phyloP scores from a whole-genome alignment of 129 eudicot genomes.

The Lactuca sativa region DNA sequence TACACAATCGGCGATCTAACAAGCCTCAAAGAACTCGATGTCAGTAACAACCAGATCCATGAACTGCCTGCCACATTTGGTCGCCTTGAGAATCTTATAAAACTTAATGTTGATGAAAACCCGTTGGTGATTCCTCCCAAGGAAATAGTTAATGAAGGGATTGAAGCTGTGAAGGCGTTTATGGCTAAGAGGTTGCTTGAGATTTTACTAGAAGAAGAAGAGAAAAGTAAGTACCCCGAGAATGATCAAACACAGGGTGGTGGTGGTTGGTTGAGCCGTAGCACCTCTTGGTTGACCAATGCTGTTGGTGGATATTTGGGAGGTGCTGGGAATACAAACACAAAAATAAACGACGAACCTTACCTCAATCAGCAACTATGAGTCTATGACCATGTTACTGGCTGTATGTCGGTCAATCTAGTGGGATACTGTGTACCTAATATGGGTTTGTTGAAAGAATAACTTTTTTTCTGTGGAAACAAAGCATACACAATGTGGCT shows the following conservation, averaged over 20 bases:
- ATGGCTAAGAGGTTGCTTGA: slow-evolving; percentile 74
- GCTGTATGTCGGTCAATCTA: too few species aligned
- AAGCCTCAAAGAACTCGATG: slow-evolving; percentile 78
- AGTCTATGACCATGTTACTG: slow-evolving; percentile 14
- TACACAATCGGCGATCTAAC: slow-evolving; percentile 68
- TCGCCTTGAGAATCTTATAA: slow-evolving; percentile 60
- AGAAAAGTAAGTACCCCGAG: slow-evolving; percentile 36
- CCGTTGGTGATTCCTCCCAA: slow-evolving; percentile 77
- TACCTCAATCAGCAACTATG: slow-evolving; percentile 69
- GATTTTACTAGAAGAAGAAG: slow-evolving; percentile 58
- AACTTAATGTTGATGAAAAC: slow-evolving; percentile 73
- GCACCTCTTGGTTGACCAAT: slow-evolving; percentile 64
- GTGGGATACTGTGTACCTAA: neutral
- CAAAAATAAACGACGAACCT: slow-evolving; percentile 23
- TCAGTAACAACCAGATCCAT: slow-evolving; percentile 94
- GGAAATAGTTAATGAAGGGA: slow-evolving; percentile 64
- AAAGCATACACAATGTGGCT: neutral
- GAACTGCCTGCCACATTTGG: slow-evolving; percentile 79
- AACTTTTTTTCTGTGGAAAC: neutral
- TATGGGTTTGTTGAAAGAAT: neutral
- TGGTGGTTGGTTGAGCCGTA: slow-evolving; percentile 50
- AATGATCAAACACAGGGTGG: slow-evolving; percentile 25
- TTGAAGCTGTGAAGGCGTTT: slow-evolving; percentile 70
- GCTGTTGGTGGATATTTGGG: slow-evolving; percentile 62
- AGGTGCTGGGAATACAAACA: slow-evolving; percentile 32